A percentile compares a stretch with the other conserved stretches of the same genome.
These are phyloP conservation scores for Saccharomycopsis schoenii DNA, from an alignment of 805 yeast genomes.

Conservation along the genomic window DNA sequence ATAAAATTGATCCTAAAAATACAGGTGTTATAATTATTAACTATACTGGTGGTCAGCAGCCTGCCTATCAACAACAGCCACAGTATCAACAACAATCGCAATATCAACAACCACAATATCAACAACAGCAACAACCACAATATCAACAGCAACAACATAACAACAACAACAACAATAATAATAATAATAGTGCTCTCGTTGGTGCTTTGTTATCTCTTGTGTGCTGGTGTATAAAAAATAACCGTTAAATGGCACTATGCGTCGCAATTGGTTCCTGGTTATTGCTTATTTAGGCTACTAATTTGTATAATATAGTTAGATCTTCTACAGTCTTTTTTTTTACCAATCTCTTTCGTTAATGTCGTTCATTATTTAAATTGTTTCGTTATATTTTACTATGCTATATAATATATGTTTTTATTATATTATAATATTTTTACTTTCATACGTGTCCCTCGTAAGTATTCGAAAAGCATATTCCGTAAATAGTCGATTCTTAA, in stretches of 20 bases:
- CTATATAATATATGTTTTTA: too few relatives aligned
- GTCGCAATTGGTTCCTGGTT: neutral
- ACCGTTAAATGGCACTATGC: neutral
- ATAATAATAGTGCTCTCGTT: conserved; percentile 18
- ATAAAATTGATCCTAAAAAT: conserved; percentile 59
- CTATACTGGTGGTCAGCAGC: conserved; percentile 20
- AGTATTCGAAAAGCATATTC: too few relatives aligned
- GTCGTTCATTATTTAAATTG: too few relatives aligned
- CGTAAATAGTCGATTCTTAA: too few relatives aligned
- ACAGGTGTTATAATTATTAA: conserved; percentile 66
- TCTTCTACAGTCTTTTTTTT: too few relatives aligned
- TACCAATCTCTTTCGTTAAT: too few relatives aligned
- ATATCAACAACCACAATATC: conserved; percentile 23
- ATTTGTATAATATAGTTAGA: neutral
- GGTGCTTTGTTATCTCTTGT: conserved; percentile 24
- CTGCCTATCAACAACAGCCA: conserved; percentile 23
- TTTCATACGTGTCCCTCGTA: too few relatives aligned
- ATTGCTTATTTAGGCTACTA: neutral
- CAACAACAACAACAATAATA: conserved; percentile 21
- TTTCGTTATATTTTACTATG: too few relatives aligned
- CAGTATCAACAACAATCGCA: conserved; percentile 19
- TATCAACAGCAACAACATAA: conserved; percentile 19
- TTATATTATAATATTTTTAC: too few relatives aligned
- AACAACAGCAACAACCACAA: conserved; percentile 20
- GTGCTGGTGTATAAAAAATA: conserved; percentile 28